Conservation (phyloP, 2,329 filamentous ascomycete species). For the Aspergillus aculeatinus region DNA sequence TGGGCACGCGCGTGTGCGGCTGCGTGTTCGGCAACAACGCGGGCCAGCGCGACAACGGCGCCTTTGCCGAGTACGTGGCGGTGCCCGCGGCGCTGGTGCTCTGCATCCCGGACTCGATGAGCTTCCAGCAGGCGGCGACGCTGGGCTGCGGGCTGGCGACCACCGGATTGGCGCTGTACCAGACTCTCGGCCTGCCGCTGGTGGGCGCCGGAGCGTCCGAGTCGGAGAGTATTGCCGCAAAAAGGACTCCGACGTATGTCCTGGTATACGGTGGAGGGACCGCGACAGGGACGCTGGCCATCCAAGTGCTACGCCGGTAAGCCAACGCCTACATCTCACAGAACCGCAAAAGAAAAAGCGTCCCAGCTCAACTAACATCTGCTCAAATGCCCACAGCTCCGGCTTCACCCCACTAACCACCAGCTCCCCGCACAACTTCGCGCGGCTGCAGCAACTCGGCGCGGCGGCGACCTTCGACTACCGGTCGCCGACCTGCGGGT, state of each 20-base stretch:
- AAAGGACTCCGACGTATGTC: background rate
- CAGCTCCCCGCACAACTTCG: background rate
- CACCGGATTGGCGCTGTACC: constrained; percentile 5
- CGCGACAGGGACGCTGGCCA: background rate
- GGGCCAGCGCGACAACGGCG: constrained; percentile 26
- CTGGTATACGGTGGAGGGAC: background rate
- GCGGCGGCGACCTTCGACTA: constrained; percentile 11
- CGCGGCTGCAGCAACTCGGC: background rate
- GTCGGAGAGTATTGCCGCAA: too few species aligned
- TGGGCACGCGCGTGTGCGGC: constrained; percentile 39
- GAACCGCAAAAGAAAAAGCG: too few species aligned
- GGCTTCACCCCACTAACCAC: background rate
- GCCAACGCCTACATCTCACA: too few species aligned
- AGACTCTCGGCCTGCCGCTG: too few species aligned
- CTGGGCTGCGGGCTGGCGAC: constrained; percentile 7
- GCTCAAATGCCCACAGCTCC: too few species aligned
- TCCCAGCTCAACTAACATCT: too few species aligned
- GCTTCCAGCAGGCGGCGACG: constrained; percentile 6
- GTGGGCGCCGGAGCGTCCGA: too few species aligned
- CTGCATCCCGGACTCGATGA: constrained; percentile 23
- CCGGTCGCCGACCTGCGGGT: background rate
- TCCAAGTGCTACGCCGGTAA: background rate
- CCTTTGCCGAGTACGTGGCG: constrained; percentile 39
- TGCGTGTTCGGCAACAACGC: constrained; percentile 30
- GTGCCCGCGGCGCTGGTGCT: constrained; percentile 29